These are phyloP conservation scores for Batkoa obscura DNA, from an alignment of 371 early-diverging fungal species.

Conservation along the genomic window DNA sequence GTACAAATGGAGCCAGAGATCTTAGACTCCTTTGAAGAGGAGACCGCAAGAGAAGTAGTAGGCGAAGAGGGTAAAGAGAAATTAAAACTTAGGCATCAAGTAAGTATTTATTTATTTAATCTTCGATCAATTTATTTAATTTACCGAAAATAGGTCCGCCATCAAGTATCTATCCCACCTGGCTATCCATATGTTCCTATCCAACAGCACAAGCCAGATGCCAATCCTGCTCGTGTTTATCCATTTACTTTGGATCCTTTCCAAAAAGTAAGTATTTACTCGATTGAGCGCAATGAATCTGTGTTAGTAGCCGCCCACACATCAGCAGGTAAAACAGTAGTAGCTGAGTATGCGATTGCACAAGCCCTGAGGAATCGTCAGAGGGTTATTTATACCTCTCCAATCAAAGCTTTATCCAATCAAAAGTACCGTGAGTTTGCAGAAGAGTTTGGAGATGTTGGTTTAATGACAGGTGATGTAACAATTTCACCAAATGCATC, in stretches of 20 bases:
- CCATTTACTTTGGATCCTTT: constrained; percentile 97
- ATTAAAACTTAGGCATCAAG: constrained; percentile 5
- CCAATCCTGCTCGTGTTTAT: constrained; percentile 72
- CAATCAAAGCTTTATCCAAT: constrained; percentile 98
- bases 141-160: constrained; percentile 39
- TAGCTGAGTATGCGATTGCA: constrained; percentile 99
- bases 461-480: constrained; percentile 99
- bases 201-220: constrained; percentile 59
- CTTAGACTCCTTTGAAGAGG: constrained; percentile 1
- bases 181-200: constrained; percentile 74
- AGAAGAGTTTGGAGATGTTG: constrained; percentile 97
- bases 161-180: constrained; percentile 88
- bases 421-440: constrained; percentile 99
- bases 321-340: constrained; percentile 98
- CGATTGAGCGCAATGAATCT: constrained; percentile 91
- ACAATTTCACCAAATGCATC: constrained; percentile 95
- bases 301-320: constrained; percentile 99
- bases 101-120: background rate
- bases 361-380: constrained; percentile 83
- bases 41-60: background rate
- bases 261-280: constrained; percentile 80
- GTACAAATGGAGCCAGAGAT: too few relatives aligned
- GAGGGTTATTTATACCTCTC: constrained; percentile 98
- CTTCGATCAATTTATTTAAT: background rate
- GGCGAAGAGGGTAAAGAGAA: background rate